Evolutionary conservation across 208 protist genomes (phyloP), one percentile per base, ranked within the genome.

Genomic region (Strigomonas galati): DNA sequence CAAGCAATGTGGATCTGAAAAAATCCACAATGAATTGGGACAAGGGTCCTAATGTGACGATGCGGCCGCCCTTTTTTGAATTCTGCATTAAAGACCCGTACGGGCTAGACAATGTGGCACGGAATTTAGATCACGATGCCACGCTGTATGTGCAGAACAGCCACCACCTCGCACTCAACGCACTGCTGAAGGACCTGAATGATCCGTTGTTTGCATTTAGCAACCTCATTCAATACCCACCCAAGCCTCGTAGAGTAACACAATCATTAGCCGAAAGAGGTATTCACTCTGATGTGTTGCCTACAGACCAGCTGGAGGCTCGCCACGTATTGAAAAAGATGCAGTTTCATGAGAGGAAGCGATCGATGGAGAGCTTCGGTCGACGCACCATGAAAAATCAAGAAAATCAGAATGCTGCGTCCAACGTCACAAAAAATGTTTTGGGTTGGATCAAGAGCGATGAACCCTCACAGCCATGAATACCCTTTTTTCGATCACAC

Each of bases 51-150:
- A 59, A 66, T 10, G 59, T 64, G n/a, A 44, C 71, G 21, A 75
- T 67, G 19, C 78, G 66, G 51, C 91, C 91, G 12, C 91, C 91
- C 0, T 94, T 83, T 76, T 94, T 94, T 71, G 71, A 90, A 17
- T 92, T 96, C 77, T 84, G 79, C 26, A 94, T 96, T 19, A 93
- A 93, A 53, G 91, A 96, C 60, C 91, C 91, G 0, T 94, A 91
- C 58, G 86, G 91, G 10, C 65, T 92, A 7, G 91, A 96, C 66
- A 96, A 93, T 61, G 90, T 94, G 73, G 88, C 69, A 14, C 79
- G 91, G 17, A 96, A 93, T 69, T 75, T 96, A n/a, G 82, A 91
- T 58, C 12, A 49, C 7, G 76, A 86, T 28, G 74, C 87, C 23
- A 66, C 79, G 15, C 66, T 49, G 10, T 93, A 84, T 59, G 85